Conservation (phyloP, 495 filamentous ascomycete species). For the Penicillium atrosanguineum region DNA sequence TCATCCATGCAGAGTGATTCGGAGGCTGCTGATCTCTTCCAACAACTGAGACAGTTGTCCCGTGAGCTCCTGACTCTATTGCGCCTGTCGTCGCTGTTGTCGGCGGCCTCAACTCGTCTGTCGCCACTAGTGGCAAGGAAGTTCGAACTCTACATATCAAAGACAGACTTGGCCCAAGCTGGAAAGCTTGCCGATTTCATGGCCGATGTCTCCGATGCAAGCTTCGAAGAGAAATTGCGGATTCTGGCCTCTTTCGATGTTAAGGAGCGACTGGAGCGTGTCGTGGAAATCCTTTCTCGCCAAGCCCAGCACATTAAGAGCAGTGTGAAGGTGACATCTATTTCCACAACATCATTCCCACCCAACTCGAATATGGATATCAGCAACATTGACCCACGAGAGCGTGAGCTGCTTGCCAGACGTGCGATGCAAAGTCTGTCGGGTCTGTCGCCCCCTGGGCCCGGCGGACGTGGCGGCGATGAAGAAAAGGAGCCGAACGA, state of each 20-base stretch:
- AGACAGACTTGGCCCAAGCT: constrained; percentile 73
- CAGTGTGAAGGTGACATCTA: constrained; percentile 72
- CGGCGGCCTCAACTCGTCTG: constrained; percentile 58
- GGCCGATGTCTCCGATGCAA: constrained; percentile 81
- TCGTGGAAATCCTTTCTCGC: constrained; percentile 74
- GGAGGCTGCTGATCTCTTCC: constrained; percentile 66
- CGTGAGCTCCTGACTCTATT: constrained; percentile 78
- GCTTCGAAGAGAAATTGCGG: constrained; percentile 84
- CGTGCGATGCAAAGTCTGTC: constrained; percentile 49
- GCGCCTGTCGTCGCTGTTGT: constrained; percentile 71
- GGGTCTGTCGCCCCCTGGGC: constrained; percentile 51
- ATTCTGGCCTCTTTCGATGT: constrained; percentile 75
- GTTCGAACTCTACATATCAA: constrained; percentile 78
- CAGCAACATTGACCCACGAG: constrained; percentile 48
- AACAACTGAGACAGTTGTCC: constrained; percentile 75
- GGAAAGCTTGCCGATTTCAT: constrained; percentile 94
- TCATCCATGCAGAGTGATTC: constrained; percentile 48
- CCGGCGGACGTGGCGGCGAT: constrained; percentile 45
- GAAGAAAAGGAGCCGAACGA: constrained; percentile 75
- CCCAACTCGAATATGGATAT: constrained; percentile 52
- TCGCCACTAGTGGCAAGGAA: constrained; percentile 81
- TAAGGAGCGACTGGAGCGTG: constrained; percentile 70
- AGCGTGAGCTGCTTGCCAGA: constrained; percentile 52
- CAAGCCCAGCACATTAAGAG: constrained; percentile 80
- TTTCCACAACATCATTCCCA: constrained; percentile 58